Evolutionary conservation across 176 grass and related monocot genomes (phyloP).

Genomic region (Zea mays): DNA sequence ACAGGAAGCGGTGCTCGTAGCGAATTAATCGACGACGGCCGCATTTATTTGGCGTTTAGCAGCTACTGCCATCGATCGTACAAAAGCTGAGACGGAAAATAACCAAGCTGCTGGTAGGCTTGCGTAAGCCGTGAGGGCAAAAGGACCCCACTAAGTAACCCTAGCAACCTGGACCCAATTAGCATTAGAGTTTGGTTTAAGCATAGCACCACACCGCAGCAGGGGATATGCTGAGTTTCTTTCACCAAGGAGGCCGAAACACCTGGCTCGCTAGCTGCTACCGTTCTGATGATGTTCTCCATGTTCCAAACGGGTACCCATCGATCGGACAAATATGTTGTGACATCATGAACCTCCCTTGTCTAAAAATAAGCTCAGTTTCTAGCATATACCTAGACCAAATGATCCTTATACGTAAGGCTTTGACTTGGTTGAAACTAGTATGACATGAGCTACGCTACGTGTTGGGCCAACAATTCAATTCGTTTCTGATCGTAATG

Average conservation of each 20-base stretch:
- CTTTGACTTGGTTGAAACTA: background rate
- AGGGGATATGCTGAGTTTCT: background rate
- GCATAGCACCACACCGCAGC: background rate
- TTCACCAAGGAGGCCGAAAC: background rate
- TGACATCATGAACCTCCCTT: background rate
- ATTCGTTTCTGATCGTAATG: background rate
- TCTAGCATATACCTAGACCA: background rate
- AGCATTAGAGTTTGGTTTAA: background rate
- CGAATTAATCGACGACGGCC: background rate
- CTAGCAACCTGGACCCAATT: background rate
- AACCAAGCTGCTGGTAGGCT: background rate
- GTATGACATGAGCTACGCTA: background rate
- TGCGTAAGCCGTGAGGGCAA: background rate
- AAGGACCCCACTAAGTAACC: background rate
- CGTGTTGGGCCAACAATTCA: background rate
- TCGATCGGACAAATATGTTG: background rate
- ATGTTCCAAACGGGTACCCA: slow-evolving; percentile 5
- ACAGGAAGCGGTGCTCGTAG: background rate
- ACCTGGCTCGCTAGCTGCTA: no score
- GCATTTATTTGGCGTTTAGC: background rate
- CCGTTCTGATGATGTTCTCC: background rate
- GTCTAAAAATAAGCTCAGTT: background rate
- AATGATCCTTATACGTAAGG: background rate
- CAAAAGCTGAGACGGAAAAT: background rate
- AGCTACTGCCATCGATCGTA: background rate